phyloP scores from a whole-genome alignment of 768 basidiomycete genomes.

The Punctularia strigosozonata region DNA sequence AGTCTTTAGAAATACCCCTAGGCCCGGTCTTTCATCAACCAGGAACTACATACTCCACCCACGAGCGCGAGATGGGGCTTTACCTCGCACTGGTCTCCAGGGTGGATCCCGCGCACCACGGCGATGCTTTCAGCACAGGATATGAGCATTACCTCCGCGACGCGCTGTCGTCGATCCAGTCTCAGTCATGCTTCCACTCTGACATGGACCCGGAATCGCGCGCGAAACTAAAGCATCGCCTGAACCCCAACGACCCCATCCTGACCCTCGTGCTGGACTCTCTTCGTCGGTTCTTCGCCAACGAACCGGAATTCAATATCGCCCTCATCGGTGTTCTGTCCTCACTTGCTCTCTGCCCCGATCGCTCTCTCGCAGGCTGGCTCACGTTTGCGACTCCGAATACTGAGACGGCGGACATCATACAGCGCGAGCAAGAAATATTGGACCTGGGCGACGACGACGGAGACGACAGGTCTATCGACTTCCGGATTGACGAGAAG shows the following conservation, averaged over 20 bases:
- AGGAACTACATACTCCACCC: conserved; percentile 64
- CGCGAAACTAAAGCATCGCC: conserved; percentile 50
- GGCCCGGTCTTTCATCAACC: conserved; percentile 44
- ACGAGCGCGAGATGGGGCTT: conserved; percentile 74
- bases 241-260: conserved; percentile 70
- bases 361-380: conserved; percentile 84
- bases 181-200: conserved; percentile 45
- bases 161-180: conserved; percentile 56
- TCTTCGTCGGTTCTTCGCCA: conserved; percentile 71
- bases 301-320: conserved; percentile 80
- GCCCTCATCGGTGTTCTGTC: conserved; percentile 77
- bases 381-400: conserved; percentile 55
- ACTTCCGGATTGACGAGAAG: conserved; percentile 59
- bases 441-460: conserved; percentile 31
- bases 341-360: conserved; percentile 72
- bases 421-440: conserved; percentile 10
- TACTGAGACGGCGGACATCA: conserved; percentile 7
- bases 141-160: conserved; percentile 78
- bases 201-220: conserved; percentile 27
- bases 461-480: conserved; percentile 73
- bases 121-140: conserved; percentile 71
- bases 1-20: conserved; percentile 9
- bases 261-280: conserved; percentile 59
- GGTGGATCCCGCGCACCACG: conserved; percentile 56
- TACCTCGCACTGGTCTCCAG: conserved; percentile 73